Base-by-base conservation (phyloP, 805 yeast species). In the Lipomyces spencermartinsiae region DNA sequence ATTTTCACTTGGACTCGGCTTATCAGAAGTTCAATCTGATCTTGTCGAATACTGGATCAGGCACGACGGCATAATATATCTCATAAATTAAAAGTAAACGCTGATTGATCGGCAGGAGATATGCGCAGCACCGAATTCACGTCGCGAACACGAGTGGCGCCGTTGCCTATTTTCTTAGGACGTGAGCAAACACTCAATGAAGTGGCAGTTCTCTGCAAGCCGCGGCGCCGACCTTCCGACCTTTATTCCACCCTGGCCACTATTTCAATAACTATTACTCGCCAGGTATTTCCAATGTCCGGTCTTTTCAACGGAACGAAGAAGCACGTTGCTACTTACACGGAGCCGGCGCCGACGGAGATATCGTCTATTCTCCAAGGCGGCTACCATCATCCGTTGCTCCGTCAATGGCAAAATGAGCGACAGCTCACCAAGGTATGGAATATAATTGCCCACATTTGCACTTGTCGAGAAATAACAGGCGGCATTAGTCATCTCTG, bases 401-500 rank as follows among this genome's bases (percentile, higher is more conserved):
- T 92, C 25, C 85, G 99, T 74, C 88, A 86, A 77, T 95, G 99
- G 99, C 99, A 95, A 79, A 85, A 85, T 73, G 94, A 89, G 77
- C 85, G 93, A 74, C 94, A 88, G 78, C 83, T 95, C 64, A 84
- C 89, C 39, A 95, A 95, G 79, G 89, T 77, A 91, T 92, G 96
- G 5, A 12, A 7, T 19, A 29, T 22, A 19, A 35, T 35, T 55
- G 22, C n/a, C 31, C 37, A 22, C 29, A 22, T 4, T 37, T 25
- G 8, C n/a, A 31, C 19, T 33, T 1, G 22, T 35, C 31, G 35
- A 29, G 19, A 61, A 14, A 34, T 59, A 19, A 37, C 43, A 12
- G 14, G 14, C 39, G 39, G n/a, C 6, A 22, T 4, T 61, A 70
- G 74, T 65, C 74, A 31, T 56, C 75, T 22, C 89, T 95, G 76